These are phyloP conservation scores for Pneumocystis oryctolagi DNA, from an alignment of 1,139 yeast species.

Conservation along the genomic window DNA sequence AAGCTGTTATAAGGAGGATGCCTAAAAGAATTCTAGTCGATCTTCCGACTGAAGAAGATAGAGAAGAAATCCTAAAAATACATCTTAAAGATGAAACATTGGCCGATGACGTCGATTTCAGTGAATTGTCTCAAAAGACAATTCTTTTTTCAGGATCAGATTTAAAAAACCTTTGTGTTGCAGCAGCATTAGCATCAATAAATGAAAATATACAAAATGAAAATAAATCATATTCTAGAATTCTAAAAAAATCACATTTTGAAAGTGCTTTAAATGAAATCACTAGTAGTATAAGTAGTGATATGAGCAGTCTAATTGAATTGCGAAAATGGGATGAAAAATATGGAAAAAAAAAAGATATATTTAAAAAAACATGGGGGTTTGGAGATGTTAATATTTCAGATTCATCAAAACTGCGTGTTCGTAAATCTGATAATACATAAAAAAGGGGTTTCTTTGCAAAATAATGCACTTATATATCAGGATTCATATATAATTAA, in stretches of 20 bases:
- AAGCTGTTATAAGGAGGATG: constrained; percentile 90
- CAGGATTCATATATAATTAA: neutral
- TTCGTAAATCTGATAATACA: neutral
- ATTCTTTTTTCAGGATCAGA: constrained; percentile 98
- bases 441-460: neutral
- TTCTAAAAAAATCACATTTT: constrained; percentile 11
- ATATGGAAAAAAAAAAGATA: constrained; percentile 8
- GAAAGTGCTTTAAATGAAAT: constrained; percentile 13
- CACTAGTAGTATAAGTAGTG: constrained; percentile 13
- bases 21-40: constrained; percentile 96
- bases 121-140: constrained; percentile 76
- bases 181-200: constrained; percentile 93
- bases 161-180: constrained; percentile 86
- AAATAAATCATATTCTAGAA: constrained; percentile 1
- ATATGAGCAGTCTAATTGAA: constrained; percentile 13
- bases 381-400: neutral
- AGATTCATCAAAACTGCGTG: neutral
- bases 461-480: neutral
- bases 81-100: constrained; percentile 94
- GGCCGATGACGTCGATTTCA: constrained; percentile 82
- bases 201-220: constrained; percentile 83
- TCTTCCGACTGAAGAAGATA: constrained; percentile 83
- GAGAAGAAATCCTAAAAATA: constrained; percentile 79
- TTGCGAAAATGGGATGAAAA: constrained; percentile 15
- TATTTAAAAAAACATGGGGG: neutral